Conservation (phyloP, 225 moss, liverwort and hornwort species). For the Neckera pumila region DNA sequence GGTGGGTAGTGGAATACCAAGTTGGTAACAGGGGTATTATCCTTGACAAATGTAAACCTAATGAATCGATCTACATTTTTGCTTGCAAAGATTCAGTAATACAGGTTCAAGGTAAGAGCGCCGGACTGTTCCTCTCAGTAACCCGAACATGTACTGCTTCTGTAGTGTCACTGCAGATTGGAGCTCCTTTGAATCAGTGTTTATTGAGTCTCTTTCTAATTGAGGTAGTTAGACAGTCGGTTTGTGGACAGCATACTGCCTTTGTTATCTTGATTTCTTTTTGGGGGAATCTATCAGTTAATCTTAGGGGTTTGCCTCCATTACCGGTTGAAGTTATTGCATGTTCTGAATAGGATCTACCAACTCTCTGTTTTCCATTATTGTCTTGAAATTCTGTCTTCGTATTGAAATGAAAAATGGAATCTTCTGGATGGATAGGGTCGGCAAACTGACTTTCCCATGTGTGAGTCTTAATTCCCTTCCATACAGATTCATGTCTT, state of each 20-base stretch:
- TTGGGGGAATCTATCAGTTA: neutral
- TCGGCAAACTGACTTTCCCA: neutral
- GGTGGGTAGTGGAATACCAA: slow-evolving; percentile 95
- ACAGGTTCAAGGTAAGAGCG: slow-evolving; percentile 63
- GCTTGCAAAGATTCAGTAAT: slow-evolving; percentile 86
- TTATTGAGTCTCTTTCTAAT: neutral
- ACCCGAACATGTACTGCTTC: neutral
- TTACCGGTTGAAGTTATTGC: neutral
- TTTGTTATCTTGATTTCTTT: neutral
- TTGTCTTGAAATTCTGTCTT: neutral
- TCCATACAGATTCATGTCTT: neutral
- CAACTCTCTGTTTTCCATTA: neutral
- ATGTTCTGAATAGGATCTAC: neutral
- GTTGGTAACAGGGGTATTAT: slow-evolving; percentile 58
- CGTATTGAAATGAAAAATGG: neutral
- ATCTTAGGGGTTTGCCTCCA: neutral
- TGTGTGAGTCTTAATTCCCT: neutral
- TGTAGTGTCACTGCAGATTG: neutral
- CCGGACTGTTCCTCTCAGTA: neutral
- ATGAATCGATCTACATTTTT: slow-evolving; percentile 76
- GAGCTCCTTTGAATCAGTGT: neutral
- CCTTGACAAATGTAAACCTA: slow-evolving; percentile 64
- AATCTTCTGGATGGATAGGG: neutral
- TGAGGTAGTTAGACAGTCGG: neutral
- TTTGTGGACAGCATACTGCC: neutral